A percentile compares a stretch with the other conserved stretches of the same genome.
Evolutionary conservation across 768 basidiomycete species (phyloP).

Genomic region (Lactarius psammicola): DNA sequence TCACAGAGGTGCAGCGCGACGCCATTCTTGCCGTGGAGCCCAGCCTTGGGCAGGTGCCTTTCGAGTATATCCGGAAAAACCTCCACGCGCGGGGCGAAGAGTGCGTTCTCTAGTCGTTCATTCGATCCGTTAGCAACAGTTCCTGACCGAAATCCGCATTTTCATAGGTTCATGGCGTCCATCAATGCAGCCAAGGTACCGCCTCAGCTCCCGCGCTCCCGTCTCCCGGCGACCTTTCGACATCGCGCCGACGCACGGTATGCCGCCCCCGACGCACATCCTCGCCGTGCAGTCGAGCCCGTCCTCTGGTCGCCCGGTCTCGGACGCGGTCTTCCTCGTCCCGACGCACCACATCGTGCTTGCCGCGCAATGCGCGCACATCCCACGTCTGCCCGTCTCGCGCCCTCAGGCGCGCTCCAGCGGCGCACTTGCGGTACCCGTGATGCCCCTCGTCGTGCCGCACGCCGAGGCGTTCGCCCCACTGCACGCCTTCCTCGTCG

Average conservation of each 20-base stretch:
- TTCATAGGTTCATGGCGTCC: constrained; percentile 25
- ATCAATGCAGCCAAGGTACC: constrained; percentile 21
- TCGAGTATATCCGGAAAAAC: constrained; percentile 60
- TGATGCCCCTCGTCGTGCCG: constrained; percentile 68
- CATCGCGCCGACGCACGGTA: constrained; percentile 14
- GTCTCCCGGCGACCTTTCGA: constrained; percentile 26
- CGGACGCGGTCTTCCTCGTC: constrained; percentile 47
- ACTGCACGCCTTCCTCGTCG: constrained; percentile 67
- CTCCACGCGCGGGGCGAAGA: constrained; percentile 46
- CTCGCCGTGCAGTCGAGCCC: constrained; percentile 44
- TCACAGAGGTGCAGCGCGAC: constrained; percentile 54
- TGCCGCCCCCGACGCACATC: constrained; percentile 24
- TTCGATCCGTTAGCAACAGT: not conserved
- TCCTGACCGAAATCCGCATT: not conserved
- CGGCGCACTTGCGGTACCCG: constrained; percentile 46
- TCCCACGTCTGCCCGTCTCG: constrained; percentile 49
- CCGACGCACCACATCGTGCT: constrained; percentile 64
- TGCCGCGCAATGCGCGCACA: constrained; percentile 56
- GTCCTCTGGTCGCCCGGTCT: constrained; percentile 36
- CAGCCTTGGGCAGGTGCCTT: constrained; percentile 49
- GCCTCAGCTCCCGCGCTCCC: constrained; percentile 24
- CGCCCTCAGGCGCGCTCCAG: constrained; percentile 28
- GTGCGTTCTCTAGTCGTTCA: constrained; percentile 35
- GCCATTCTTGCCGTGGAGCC: constrained; percentile 55
- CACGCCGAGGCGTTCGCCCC: constrained; percentile 66